A percentile compares a stretch with the other conserved stretches of the same genome.
phyloP scores from a whole-genome alignment of 108 stramenopile genomes.

The Chaetoceros muelleri region DNA sequence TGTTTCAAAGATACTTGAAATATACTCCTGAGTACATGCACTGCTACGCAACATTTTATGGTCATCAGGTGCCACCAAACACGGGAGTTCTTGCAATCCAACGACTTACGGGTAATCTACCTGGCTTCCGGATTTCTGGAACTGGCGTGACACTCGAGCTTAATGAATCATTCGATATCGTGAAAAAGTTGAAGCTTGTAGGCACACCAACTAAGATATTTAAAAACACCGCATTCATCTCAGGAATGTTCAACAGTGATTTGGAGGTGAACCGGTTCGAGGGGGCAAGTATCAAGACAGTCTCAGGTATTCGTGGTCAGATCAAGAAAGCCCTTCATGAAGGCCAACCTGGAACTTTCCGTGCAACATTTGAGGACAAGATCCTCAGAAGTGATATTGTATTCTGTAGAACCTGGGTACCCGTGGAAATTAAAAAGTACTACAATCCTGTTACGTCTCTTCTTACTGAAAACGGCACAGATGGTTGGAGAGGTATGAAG shows the following conservation, averaged over 20 bases:
- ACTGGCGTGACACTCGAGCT: conserved; percentile 93
- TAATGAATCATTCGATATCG: conserved; percentile 85
- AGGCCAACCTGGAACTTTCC: conserved; percentile 84
- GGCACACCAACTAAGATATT: conserved; percentile 94
- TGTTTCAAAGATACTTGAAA: conserved; percentile 74
- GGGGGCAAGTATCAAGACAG: conserved; percentile 92
- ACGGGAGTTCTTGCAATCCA: conserved; percentile 95
- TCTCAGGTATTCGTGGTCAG: conserved; percentile 93
- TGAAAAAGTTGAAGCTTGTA: conserved; percentile 98
- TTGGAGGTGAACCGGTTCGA: conserved; percentile 93
- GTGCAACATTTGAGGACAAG: conserved; percentile 99
- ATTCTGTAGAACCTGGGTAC: conserved; percentile 97
- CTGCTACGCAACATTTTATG: conserved; percentile 93
- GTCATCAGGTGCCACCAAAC: conserved; percentile 90
- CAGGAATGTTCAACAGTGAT: conserved; percentile 98
- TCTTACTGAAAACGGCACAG: conserved; percentile 33
- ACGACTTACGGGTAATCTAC: conserved; percentile 41
- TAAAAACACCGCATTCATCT: conserved; percentile 95
- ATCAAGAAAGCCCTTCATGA: conserved; percentile 90
- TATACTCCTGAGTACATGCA: conserved; percentile 99
- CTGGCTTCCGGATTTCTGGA: conserved; percentile 90
- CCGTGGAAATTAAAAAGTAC: conserved; percentile 85
- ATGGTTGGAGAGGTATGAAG: conserved; percentile 86
- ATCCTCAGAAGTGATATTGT: conserved; percentile 94
- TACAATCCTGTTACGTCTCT: conserved; percentile 95